Conservation (phyloP, 176 grass and related monocot species). For the Thinopyrum elongatum region DNA sequence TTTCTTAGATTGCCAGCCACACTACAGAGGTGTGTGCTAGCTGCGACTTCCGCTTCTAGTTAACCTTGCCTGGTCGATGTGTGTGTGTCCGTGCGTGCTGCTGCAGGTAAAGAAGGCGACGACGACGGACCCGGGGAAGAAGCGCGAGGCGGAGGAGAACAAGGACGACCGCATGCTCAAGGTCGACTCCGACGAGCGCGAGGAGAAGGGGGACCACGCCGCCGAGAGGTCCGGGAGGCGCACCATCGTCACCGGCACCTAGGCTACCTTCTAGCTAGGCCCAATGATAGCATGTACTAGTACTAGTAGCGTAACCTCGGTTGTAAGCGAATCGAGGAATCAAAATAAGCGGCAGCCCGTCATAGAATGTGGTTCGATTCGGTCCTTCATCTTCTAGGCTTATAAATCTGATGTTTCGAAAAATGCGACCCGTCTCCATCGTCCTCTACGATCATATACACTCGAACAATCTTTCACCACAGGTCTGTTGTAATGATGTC, state of each 20-base stretch:
- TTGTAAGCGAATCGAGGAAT: not conserved
- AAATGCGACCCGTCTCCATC: too few relatives aligned
- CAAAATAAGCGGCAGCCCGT: too few relatives aligned
- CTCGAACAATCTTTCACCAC: too few relatives aligned
- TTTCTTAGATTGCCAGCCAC: not conserved
- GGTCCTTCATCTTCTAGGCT: too few relatives aligned
- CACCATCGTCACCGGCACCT: constrained; percentile 10
- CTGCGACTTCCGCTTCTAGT: not conserved
- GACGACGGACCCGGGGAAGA: constrained; percentile 52
- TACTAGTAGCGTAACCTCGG: not conserved
- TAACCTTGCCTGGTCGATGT: not conserved
- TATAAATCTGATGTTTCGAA: too few relatives aligned
- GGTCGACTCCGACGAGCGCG: constrained; percentile 49
- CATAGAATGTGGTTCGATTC: too few relatives aligned
- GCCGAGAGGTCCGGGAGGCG: constrained; percentile 21
- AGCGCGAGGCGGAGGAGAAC: constrained; percentile 47
- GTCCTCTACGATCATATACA: too few relatives aligned
- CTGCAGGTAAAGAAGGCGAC: constrained; percentile 61
- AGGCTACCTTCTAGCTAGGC: not conserved
- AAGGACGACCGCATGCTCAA: constrained; percentile 49
- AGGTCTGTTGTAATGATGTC: too few relatives aligned
- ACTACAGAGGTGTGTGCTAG: not conserved
- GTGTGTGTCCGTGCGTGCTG: not conserved
- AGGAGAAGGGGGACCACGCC: constrained; percentile 35
- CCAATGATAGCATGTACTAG: not conserved